Percentiles rank a stretch among this genome's conserved stretches.
These are phyloP conservation scores for Paramecium sonneborni DNA, from an alignment of 73 alveolate genomes.

Conservation along the genomic window DNA sequence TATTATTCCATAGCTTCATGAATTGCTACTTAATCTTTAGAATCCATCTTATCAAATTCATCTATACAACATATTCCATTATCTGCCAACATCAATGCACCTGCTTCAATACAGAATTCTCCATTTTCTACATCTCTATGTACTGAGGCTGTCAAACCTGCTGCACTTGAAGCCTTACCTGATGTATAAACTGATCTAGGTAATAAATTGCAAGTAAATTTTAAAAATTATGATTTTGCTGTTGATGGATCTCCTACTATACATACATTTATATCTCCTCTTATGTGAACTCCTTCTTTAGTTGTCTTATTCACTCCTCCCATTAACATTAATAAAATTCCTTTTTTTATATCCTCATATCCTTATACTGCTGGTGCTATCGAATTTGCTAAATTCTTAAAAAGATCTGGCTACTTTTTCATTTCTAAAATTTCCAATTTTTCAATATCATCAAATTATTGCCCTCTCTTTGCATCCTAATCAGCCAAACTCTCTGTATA, in stretches of 20 bases:
- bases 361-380: slow-evolving; percentile 98
- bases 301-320: slow-evolving; percentile 98
- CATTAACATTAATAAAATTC: slow-evolving; percentile 93
- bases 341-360: slow-evolving; percentile 98
- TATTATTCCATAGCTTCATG: slow-evolving; percentile 99
- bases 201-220: slow-evolving; percentile 90
- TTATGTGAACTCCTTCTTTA: slow-evolving; percentile 95
- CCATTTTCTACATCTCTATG: slow-evolving; percentile 97
- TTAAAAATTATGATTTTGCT: slow-evolving; percentile 97
- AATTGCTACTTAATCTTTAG: slow-evolving; percentile 98
- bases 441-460: slow-evolving; percentile 80
- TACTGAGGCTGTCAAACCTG: slow-evolving; percentile 97
- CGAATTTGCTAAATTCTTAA: slow-evolving; percentile 89
- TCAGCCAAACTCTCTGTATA: slow-evolving; percentile 69
- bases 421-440: slow-evolving; percentile 80
- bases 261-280: slow-evolving; percentile 99
- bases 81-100: slow-evolving; percentile 99
- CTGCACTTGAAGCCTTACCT: slow-evolving; percentile 99
- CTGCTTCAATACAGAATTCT: slow-evolving; percentile 99
- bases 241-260: slow-evolving; percentile 99
- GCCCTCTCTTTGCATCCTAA: slow-evolving; percentile 70
- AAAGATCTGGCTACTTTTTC: slow-evolving; percentile 83
- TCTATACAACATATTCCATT: slow-evolving; percentile 99
- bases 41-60: slow-evolving; percentile 99
- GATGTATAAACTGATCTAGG: slow-evolving; percentile 97